Evolutionary conservation across 805 yeast genomes (phyloP), one percentile per base, ranked within the genome.

Genomic region (Ogataea trehaloabstinens): DNA sequence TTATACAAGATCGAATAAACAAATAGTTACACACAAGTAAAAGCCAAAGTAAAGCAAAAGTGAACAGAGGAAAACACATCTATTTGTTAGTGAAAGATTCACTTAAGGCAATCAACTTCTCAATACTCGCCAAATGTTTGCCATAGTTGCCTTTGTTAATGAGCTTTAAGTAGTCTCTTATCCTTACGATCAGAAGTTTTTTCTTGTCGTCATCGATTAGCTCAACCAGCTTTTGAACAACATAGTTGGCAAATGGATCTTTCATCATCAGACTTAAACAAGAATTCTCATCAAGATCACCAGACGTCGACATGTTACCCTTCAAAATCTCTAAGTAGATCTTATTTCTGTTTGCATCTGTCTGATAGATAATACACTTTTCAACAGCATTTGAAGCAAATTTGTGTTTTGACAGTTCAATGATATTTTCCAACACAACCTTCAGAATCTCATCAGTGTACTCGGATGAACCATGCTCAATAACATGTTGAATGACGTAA

Each of bases 381-480:
- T 93, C 99, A 49, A 93, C 95, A 21, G 95, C 99, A 61, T 93
- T 93, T 0, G 96, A 88, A 2, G 99, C 98, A 69, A 89, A 93
- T 64, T 93, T 93, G 68, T 93, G 99, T 55, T 87, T 84, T n/a
- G 96, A 86, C 42, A 89, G 83, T 37, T 76, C 79, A 22, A 93
- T 86, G 28, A 64, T 48, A 35, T 64, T 61, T 19, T 81, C 81
- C 22, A 79, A 63, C 8, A 91, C 95, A 31, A 84, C 78, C 31
- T 73, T 69, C 33, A 88, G 70, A 35, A 93, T 82, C 24, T 52
- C 55, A 29, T 61, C 60, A 13, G 82, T 75, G 52, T 85, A 89
- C 19, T 67, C 70, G 13, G 63, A 53, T n/a, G 67, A 64, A n/a
- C 95, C 95, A 42, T 82, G 78, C 61, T 89, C 95, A 47, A 93